Evolutionary conservation across 2,329 filamentous ascomycete genomes (phyloP).

Genomic region (Pseudogymnoascus sp.): DNA sequence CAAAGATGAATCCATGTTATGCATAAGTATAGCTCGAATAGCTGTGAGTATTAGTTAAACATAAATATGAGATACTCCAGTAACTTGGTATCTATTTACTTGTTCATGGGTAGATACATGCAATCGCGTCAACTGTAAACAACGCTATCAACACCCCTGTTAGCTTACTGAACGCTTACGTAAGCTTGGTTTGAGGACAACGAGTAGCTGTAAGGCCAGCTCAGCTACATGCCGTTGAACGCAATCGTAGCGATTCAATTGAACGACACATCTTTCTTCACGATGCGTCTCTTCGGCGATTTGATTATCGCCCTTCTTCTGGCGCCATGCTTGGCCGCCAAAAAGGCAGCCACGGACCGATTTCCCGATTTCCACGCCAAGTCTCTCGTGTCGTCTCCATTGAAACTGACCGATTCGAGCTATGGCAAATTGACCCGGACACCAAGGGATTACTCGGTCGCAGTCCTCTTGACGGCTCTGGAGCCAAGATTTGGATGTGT

Average conservation of each 20-base stretch:
- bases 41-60: slow-evolving; percentile 2
- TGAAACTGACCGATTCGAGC: slow-evolving; percentile 69
- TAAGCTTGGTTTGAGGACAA: slow-evolving; percentile 3
- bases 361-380: slow-evolving; percentile 67
- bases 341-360: slow-evolving; percentile 55
- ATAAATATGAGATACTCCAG: slow-evolving; percentile 8
- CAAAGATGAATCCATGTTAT: slow-evolving; percentile 7
- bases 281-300: slow-evolving; percentile 61
- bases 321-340: slow-evolving; percentile 53
- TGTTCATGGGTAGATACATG: slow-evolving; percentile 11
- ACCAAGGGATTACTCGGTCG: slow-evolving; percentile 76
- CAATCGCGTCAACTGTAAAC: slow-evolving; percentile 5
- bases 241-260: not conserved
- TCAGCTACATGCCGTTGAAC: slow-evolving; percentile 7
- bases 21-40: slow-evolving; percentile 8
- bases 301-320: slow-evolving; percentile 57
- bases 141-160: slow-evolving; percentile 2
- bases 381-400: slow-evolving; percentile 54
- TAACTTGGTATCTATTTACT: slow-evolving; percentile 10
- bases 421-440: slow-evolving; percentile 69
- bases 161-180: not conserved
- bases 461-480: slow-evolving; percentile 78
- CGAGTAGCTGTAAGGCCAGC: slow-evolving; percentile 5
- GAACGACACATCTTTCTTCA: slow-evolving; percentile 27
- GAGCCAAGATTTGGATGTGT: slow-evolving; percentile 77